Evolutionary conservation across 192 early-diverging fungal genomes (phyloP).

Genomic region (Linnemannia exigua): DNA sequence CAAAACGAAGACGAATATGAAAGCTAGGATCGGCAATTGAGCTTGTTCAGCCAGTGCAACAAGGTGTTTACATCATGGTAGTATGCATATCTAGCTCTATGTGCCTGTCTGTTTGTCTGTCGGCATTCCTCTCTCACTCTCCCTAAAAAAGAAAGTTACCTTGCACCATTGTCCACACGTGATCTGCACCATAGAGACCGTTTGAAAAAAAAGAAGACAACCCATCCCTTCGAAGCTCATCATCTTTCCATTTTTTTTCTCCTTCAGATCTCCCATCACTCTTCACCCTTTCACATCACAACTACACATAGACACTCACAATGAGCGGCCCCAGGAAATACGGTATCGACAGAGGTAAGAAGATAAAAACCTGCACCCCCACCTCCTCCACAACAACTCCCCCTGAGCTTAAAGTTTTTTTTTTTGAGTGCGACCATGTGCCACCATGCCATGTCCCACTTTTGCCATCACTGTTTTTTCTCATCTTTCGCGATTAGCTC

Average conservation of each 20-base stretch:
- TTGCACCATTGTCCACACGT: conserved; percentile 5
- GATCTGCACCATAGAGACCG: not conserved
- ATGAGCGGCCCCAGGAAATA: conserved; percentile 48
- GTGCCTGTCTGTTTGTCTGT: no score
- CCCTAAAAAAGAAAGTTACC: not conserved
- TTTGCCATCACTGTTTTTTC: conserved; percentile 11
- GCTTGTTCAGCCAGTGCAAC: no score
- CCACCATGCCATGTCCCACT: not conserved
- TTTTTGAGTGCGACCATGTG: not conserved
- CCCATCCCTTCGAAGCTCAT: conserved; percentile 10
- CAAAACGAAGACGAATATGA: no score
- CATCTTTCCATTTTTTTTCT: conserved; percentile 7
- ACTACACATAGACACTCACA: conserved; percentile 2
- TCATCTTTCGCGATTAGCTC: not conserved
- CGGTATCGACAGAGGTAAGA: conserved; percentile 57
- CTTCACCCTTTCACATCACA: not conserved
- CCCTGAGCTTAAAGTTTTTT: not conserved
- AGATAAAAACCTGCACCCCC: not conserved
- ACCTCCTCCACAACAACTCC: not conserved
- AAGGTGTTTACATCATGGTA: no score
- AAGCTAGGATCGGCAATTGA: no score
- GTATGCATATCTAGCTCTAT: no score
- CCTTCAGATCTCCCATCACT: not conserved
- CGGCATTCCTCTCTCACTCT: no score
- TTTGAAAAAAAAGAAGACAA: not conserved